Base-by-base conservation (phyloP, 148 eudicot genomes). In the Rhododendron simsii region DNA sequence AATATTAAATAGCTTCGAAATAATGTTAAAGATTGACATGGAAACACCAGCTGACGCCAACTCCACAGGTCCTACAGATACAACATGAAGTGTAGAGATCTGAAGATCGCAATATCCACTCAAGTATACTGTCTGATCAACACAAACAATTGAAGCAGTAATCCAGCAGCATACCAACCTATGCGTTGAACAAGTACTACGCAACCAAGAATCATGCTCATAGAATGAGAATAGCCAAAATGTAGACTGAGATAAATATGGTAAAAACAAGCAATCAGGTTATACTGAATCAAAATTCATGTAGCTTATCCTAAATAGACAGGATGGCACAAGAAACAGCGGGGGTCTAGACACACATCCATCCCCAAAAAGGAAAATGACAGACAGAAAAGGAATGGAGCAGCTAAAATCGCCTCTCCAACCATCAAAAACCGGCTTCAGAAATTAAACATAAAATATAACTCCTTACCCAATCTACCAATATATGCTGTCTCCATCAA, bases 1-100 rank as follows among this genome's bases (percentile, higher is more conserved):
- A 80, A 97, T 91, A 88, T 97, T 97, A 50, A 97, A 95, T 53
- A 97, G 88, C 90, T 97, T 97, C 13, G 99, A 97, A 83, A 97
- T 87, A 51, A 93, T 93, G 86, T 97, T 97, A 53, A 97, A 95
- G 73, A 97, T 90, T 80, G 98, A 93, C 83, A 93, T 90, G 86
- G 99, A 97, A 87, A 94, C 95, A 90, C 96, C 98, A 87, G 99
- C 98, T 67, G 96, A 95, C 48, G 96, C 99, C 90, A 97, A 92
- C 90, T 94, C 95, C 80, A 97, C 90, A 86, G 98, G 84, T 57
- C 99, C 99, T 97, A 87, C 13, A 82, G 33, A 87, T 37, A 71
- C 41, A 82, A 35, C 16, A 77, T 28, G 4, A 84, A 53, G 20
- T 23, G 33, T 35, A 55, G 21, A 28, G 81, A 59, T 85, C 51